These are phyloP conservation scores for Butyriboletus loyo DNA, from an alignment of 768 basidiomycete genomes.

Conservation along the genomic window DNA sequence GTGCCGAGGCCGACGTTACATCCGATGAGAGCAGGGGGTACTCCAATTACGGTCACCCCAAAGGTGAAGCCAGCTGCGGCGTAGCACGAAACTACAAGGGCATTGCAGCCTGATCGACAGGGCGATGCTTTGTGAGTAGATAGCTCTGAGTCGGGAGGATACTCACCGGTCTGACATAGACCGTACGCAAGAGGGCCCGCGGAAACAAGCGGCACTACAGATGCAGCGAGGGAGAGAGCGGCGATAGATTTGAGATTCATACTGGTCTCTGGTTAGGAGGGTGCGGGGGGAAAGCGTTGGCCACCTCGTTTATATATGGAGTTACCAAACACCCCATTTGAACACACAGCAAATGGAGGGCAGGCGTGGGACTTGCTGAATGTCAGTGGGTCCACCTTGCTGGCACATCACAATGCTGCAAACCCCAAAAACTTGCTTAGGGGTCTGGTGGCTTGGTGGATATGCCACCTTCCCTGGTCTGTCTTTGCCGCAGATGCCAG, in stretches of 20 bases:
- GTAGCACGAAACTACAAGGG: constrained; percentile 20
- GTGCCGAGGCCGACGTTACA: constrained; percentile 24
- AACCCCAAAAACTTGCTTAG: not conserved
- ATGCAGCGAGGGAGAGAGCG: constrained; percentile 16
- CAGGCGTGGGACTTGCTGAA: not conserved
- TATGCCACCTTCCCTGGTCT: too few relatives aligned
- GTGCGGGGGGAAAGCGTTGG: not conserved
- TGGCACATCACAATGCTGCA: not conserved
- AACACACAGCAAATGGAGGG: constrained; percentile 6
- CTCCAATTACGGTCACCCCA: constrained; percentile 17
- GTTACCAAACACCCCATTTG: not conserved
- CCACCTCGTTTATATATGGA: constrained; percentile 2
- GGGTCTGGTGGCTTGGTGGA: too few relatives aligned
- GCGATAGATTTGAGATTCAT: constrained; percentile 28
- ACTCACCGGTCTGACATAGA: constrained; percentile 23
- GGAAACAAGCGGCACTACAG: constrained; percentile 3
- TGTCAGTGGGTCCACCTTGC: not conserved
- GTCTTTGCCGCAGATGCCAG: too few relatives aligned
- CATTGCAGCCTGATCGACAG: constrained; percentile 23
- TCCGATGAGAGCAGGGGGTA: constrained; percentile 19
- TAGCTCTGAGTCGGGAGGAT: not conserved
- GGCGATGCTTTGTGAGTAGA: not conserved
- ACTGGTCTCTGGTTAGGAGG: not conserved
- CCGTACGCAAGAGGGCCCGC: constrained; percentile 24
- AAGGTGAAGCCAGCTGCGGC: constrained; percentile 23